Evolutionary conservation across 768 basidiomycete genomes (phyloP), one percentile per base, ranked within the genome.

Genomic region (Naganishia onofrii): DNA sequence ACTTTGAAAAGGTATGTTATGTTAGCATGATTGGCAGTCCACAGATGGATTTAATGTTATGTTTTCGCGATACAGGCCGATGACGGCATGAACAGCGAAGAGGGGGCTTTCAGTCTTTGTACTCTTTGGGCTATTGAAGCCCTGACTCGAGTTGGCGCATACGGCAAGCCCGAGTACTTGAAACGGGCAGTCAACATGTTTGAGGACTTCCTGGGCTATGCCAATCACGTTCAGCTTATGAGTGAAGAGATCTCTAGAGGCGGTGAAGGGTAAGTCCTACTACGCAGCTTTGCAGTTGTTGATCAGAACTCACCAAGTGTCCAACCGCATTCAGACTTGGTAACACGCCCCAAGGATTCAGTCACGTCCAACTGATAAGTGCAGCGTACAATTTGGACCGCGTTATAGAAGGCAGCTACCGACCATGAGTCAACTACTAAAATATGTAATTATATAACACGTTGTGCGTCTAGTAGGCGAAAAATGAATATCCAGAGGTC

Each of bases 51-150:
- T 42, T 63, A 29, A 63, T 29, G 23, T 12, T 63, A 10, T 26
- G 8, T 15, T 28, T 3, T 15, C 46, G n/a, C 19, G 15, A 34
- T 32, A 7, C 15, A 63, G 78, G 88, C 91, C 0, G 89, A 90
- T 69, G 95, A 97, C 75, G 95, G 95, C 8, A 92, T 97, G 15
- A 94, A 95, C 1, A 93, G 94, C 0, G 92, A 95, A 73, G 94
- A 96, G 81, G 94, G 94, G 1, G 93, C 80, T 29, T 96, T 97
- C 82, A 92, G 91, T 71, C 83, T 98, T 56, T 93, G 92, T 63
- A 79, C 82, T 0, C 75, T 81, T 3, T 81, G 79, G 79, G 70
- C 74, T 23, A 74, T 71, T 54, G 75, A 97, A 75, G 93, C 93
- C 0, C 82, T 98, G 71, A 91, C 92, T 0, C 86, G 94, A 12